Evolutionary conservation across 345 rosid genomes (phyloP).

Genomic region (Rhodamnia rubescens): DNA sequence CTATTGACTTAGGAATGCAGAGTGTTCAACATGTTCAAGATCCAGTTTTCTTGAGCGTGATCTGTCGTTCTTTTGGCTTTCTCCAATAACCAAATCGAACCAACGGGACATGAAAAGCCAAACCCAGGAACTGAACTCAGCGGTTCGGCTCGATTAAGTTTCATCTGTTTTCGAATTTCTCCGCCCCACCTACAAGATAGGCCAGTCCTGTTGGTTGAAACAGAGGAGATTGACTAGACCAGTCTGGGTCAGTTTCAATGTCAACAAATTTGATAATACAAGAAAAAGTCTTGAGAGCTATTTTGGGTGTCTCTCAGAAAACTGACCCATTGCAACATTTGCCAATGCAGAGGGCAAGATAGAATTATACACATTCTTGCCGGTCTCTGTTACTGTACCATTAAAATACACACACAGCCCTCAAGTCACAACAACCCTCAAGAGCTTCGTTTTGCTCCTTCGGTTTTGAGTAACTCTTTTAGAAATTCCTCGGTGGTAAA

Average conservation of each 20-base stretch:
- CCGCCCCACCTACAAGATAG: neutral
- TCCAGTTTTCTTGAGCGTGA: no score
- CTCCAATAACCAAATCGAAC: neutral
- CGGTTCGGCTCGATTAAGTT: no score
- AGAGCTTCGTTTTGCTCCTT: no score
- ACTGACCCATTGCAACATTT: neutral
- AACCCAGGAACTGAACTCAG: neutral
- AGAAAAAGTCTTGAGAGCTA: neutral
- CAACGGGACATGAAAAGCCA: neutral
- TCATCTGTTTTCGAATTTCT: neutral
- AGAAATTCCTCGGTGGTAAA: no score
- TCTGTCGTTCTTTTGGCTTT: neutral
- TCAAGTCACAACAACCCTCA: no score
- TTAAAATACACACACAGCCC: neutral
- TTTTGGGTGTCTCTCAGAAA: neutral
- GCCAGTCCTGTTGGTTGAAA: no score
- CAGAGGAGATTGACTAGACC: no score
- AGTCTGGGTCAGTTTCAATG: neutral
- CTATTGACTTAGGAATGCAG: neutral
- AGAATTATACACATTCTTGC: neutral
- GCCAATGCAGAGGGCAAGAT: neutral
- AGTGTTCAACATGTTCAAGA: neutral
- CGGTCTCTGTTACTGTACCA: neutral
- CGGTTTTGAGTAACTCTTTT: no score
- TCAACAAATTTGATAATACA: neutral